Base-by-base conservation (phyloP, 768 basidiomycete species). In the Ramaria rubella region DNA sequence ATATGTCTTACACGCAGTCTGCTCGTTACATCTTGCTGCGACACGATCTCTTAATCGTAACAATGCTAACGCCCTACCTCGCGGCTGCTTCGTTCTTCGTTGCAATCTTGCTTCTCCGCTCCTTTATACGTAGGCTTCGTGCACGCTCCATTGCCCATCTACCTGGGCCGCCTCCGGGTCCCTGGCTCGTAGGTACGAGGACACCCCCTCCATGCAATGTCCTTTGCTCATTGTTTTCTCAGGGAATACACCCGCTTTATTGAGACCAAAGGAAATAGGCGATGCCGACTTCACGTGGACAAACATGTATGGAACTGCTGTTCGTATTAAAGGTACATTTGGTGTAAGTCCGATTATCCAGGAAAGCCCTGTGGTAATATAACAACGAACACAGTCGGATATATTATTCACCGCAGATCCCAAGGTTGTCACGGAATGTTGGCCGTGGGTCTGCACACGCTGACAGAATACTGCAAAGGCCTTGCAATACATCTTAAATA, bases 371-470 rank as follows among this genome's bases (percentile, higher is more conserved):
- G 15, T 44, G 4, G 34, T 23, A n/a, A 12, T 24, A 7, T 17
- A 14, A n/a, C 8, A 2, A 12, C 24, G 21, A 45, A 49, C 44
- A 19, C 68, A 65, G 17, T 67, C 70, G 48, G 55, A 73, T 23
- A 62, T 60, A 5, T 62, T 74, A 43, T 64, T 71, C 48, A 62
- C 65, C 21, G 63, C 69, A 45, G 65, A 68, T 17, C 69, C 71
- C 59, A 73, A 70, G 21, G 72, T 66, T 54, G n/a, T n/a, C n/a
- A n/a, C n/a, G n/a, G n/a, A n/a, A n/a, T n/a, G 73, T 71, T 63
- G 67, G 66, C 34, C 21, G 34, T 50, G n/a, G 36, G 30, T 19
- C 58, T 50, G 23, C 26, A 44, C 49, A 55, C 17, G 44, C 72
- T 72, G 12, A 74, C 74, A 61, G 52, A 71, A 23, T 56, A 52